phyloP scores from a whole-genome alignment of 208 protist species.

The Balamuthia mandrillaris region DNA sequence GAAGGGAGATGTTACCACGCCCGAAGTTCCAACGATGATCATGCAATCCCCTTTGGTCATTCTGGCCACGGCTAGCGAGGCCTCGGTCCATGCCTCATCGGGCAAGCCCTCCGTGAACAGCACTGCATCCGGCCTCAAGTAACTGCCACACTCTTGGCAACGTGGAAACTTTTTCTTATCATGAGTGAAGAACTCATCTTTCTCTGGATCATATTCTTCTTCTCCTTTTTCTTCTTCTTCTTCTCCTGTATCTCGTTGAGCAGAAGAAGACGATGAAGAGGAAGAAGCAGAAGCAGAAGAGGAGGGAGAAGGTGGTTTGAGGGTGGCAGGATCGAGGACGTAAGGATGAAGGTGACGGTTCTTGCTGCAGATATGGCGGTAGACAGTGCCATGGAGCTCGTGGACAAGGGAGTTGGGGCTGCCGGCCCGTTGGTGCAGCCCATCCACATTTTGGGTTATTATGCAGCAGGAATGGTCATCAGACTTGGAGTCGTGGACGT shows the following conservation, averaged over 20 bases:
- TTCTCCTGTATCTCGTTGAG: too few relatives aligned
- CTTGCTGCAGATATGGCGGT: conserved; percentile 29
- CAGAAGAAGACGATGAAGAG: neutral
- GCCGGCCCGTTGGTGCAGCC: conserved; percentile 24
- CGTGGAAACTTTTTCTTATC: conserved; percentile 12
- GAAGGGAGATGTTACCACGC: too few relatives aligned
- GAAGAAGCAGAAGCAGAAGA: neutral
- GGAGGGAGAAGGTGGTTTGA: neutral
- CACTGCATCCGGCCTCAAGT: neutral
- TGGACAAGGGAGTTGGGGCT: neutral
- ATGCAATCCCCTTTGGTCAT: neutral
- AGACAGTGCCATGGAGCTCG: conserved; percentile 28
- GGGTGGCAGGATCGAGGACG: neutral
- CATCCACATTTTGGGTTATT: conserved; percentile 33
- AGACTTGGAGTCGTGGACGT: too few relatives aligned
- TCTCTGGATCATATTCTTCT: conserved; percentile 2
- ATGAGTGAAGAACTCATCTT: conserved; percentile 37
- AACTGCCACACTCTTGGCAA: neutral
- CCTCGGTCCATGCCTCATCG: neutral
- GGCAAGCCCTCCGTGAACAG: conserved; percentile 29
- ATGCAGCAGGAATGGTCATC: neutral
- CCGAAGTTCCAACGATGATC: conserved; percentile 19
- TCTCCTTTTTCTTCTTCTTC: too few relatives aligned
- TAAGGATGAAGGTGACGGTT: conserved; percentile 24
- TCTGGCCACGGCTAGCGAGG: neutral